A percentile compares a stretch with the other conserved stretches of the same genome.
Evolutionary conservation across 768 basidiomycete species (phyloP).

Genomic region (Neoboletus magnificus): DNA sequence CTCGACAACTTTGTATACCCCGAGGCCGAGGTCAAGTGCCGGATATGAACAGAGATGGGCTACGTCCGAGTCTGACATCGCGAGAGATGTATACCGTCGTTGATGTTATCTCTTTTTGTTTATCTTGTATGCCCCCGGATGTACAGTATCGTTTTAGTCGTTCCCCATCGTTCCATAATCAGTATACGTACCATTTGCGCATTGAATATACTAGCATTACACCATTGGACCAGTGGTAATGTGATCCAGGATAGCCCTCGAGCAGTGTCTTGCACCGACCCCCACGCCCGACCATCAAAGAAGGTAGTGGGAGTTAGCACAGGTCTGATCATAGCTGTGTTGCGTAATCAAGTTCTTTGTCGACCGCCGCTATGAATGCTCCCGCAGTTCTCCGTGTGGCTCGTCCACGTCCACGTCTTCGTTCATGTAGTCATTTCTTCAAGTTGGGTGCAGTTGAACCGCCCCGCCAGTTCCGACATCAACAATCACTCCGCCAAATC

Average conservation of each 20-base stretch:
- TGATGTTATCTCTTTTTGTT: conserved; percentile 3
- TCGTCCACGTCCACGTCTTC: background rate
- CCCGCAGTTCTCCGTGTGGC: background rate
- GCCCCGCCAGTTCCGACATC: background rate
- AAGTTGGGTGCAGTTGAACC: background rate
- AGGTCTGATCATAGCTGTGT: too few species aligned
- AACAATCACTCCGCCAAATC: conserved; percentile 4
- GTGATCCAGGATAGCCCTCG: background rate
- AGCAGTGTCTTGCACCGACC: background rate
- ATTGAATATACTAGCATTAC: background rate
- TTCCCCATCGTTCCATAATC: background rate
- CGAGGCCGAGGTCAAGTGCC: background rate
- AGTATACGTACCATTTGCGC: background rate
- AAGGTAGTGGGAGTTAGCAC: too few species aligned
- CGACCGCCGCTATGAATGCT: background rate
- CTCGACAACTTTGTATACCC: background rate
- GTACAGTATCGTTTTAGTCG: conserved; percentile 1
- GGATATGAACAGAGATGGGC: conserved; percentile 24
- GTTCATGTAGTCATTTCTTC: background rate
- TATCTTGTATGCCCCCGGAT: background rate
- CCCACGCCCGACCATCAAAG: too few species aligned
- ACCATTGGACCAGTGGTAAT: background rate
- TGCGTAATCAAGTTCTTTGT: background rate
- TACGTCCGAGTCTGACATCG: conserved; percentile 20
- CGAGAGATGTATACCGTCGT: conserved; percentile 12